phyloP scores from a whole-genome alignment of 768 basidiomycete genomes.

The Kondoa malvinella region DNA sequence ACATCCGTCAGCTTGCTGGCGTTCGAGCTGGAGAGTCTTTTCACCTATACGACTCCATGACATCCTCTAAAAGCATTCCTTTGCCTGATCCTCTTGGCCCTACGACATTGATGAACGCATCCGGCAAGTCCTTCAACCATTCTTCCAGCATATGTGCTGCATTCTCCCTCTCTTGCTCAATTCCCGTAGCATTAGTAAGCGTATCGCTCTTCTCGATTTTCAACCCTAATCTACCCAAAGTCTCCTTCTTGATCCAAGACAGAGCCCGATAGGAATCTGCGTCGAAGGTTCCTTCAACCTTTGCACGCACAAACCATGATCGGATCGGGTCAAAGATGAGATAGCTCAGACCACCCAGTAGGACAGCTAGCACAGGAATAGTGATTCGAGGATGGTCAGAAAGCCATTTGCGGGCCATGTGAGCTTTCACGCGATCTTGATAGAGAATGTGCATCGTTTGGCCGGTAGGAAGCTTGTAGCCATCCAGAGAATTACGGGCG shows the following conservation, averaged over 20 bases:
- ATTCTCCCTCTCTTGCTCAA: conserved; percentile 72
- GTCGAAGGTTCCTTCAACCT: conserved; percentile 71
- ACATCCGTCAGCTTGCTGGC: background rate
- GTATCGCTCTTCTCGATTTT: conserved; percentile 3
- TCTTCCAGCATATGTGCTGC: conserved; percentile 50
- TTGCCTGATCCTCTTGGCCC: conserved; percentile 29
- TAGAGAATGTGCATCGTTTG: conserved; percentile 23
- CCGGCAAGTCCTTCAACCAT: conserved; percentile 50
- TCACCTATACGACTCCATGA: conserved; percentile 30
- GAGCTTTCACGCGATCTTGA: conserved; percentile 31
- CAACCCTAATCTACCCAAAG: conserved; percentile 36
- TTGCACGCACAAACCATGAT: conserved; percentile 60
- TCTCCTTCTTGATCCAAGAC: conserved; percentile 54
- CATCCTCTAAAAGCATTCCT: conserved; percentile 31
- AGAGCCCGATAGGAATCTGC: conserved; percentile 51
- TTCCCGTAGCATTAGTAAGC: conserved; percentile 32
- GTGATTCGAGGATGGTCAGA: conserved; percentile 70
- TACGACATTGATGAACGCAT: conserved; percentile 34
- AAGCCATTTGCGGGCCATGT: conserved; percentile 59
- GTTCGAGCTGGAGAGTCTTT: conserved; percentile 15
- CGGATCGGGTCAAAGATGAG: conserved; percentile 91
- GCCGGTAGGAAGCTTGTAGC: conserved; percentile 24
- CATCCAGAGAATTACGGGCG: conserved; percentile 68
- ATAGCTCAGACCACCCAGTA: conserved; percentile 78
- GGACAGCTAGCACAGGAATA: conserved; percentile 61